A percentile compares a stretch with the other conserved stretches of the same genome.
Evolutionary conservation across 2,329 filamentous ascomycete species (phyloP).

Genomic region (Neurospora sp.): DNA sequence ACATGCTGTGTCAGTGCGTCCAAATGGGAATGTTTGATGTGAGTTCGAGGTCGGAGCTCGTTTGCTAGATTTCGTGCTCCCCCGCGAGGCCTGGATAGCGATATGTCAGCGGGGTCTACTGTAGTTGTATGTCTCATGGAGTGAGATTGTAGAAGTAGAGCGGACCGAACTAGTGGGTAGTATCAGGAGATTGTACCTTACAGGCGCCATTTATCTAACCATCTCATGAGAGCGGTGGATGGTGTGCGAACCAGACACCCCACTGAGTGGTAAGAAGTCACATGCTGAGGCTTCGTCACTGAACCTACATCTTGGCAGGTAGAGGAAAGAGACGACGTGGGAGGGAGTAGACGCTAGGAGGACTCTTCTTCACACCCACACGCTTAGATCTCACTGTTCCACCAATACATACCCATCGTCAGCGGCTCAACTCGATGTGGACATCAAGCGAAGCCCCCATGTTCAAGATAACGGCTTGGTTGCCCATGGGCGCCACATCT

Average conservation of each 20-base stretch:
- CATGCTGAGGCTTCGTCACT: not conserved
- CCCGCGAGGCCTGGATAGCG: not conserved
- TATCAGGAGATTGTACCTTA: not conserved
- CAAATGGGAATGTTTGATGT: not conserved
- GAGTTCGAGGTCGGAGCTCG: not conserved
- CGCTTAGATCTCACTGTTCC: not conserved
- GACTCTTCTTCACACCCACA: not conserved
- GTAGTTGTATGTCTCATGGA: not conserved
- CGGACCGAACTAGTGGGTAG: not conserved
- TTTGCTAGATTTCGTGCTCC: not conserved
- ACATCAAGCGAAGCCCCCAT: not conserved
- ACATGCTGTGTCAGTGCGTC: not conserved
- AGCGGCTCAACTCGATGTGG: not conserved
- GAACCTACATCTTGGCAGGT: not conserved
- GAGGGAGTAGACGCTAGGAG: not conserved
- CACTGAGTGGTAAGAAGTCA: not conserved
- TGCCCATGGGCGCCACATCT: not conserved
- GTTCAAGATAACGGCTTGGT: not conserved
- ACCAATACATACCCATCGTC: not conserved
- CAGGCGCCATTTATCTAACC: not conserved
- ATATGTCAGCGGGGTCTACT: not conserved
- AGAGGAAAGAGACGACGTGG: not conserved
- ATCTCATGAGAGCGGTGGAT: not conserved
- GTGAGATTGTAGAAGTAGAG: not conserved
- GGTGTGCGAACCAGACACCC: not conserved